A percentile compares a stretch with the other conserved stretches of the same genome.
Evolutionary conservation across 2,329 filamentous ascomycete genomes (phyloP).

Genomic region (Cephalotrichum gorgonifer): DNA sequence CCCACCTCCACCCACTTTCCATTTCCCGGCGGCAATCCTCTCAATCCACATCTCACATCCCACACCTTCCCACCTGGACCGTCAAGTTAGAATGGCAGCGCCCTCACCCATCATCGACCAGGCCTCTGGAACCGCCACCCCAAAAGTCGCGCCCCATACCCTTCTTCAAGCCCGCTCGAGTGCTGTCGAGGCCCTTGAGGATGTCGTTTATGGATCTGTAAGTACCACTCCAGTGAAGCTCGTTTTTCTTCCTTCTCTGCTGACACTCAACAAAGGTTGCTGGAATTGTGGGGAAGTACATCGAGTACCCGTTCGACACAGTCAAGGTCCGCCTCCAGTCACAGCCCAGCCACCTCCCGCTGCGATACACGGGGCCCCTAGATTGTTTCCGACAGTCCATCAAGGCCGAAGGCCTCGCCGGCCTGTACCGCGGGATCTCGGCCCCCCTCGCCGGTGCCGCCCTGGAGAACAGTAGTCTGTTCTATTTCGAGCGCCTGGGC

Average conservation of each 20-base stretch:
- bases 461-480: slow-evolving; percentile 82
- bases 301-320: slow-evolving; percentile 98
- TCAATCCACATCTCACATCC: background rate
- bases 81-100: background rate
- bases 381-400: slow-evolving; percentile 91
- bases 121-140: background rate
- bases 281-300: slow-evolving; percentile 85
- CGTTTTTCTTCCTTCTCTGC: background rate
- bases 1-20: too few species aligned
- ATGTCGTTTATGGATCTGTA: slow-evolving; percentile 81
- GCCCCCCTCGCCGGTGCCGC: slow-evolving; percentile 86
- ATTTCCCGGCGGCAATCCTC: background rate
- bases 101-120: background rate
- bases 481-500: slow-evolving; percentile 78
- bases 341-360: slow-evolving; percentile 75
- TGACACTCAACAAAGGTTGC: slow-evolving; percentile 45
- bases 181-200: slow-evolving; percentile 45
- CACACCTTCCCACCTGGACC: background rate
- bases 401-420: slow-evolving; percentile 63
- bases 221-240: slow-evolving; percentile 18
- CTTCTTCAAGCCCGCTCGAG: background rate
- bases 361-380: slow-evolving; percentile 74
- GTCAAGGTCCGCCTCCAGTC: slow-evolving; percentile 96
- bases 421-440: slow-evolving; percentile 85
- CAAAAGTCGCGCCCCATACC: background rate